These are phyloP conservation scores for Geosiphon pyriformis DNA, from an alignment of 192 early-diverging fungal species.

Conservation along the genomic window DNA sequence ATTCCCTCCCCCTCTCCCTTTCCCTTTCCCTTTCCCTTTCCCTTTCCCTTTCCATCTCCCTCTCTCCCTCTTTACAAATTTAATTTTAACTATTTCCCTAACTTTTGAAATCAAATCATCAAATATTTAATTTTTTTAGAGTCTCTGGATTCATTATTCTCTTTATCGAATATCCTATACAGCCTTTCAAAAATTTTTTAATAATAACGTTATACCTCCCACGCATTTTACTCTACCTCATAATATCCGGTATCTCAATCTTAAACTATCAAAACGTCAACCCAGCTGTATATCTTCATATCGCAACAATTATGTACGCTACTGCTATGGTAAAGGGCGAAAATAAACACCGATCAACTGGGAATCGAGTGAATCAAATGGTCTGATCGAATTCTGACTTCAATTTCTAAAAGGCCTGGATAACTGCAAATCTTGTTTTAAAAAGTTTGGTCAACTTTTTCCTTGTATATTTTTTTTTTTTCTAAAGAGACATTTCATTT, in stretches of 20 bases:
- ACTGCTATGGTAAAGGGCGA: background rate
- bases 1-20: background rate
- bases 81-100: background rate
- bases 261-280: constrained; percentile 26
- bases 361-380: too few species aligned
- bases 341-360: too few species aligned
- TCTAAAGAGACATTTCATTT: too few species aligned
- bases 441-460: too few species aligned
- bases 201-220: background rate
- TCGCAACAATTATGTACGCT: constrained; percentile 8
- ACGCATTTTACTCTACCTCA: constrained; percentile 1
- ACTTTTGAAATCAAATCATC: too few species aligned
- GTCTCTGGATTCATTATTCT: constrained; percentile 1
- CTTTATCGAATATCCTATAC: constrained; percentile 11
- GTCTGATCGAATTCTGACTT: too few species aligned
- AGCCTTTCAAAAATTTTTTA: background rate
- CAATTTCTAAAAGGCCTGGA: too few species aligned
- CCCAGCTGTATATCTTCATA: constrained; percentile 14
- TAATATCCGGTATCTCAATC: background rate
- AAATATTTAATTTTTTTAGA: too few species aligned
- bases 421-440: too few species aligned
- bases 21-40: background rate
- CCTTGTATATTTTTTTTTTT: too few species aligned
- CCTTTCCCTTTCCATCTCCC: background rate
- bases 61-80: background rate